Evolutionary conservation across 2,329 filamentous ascomycete genomes (phyloP).

Genomic region (Fusarium zealandicum): DNA sequence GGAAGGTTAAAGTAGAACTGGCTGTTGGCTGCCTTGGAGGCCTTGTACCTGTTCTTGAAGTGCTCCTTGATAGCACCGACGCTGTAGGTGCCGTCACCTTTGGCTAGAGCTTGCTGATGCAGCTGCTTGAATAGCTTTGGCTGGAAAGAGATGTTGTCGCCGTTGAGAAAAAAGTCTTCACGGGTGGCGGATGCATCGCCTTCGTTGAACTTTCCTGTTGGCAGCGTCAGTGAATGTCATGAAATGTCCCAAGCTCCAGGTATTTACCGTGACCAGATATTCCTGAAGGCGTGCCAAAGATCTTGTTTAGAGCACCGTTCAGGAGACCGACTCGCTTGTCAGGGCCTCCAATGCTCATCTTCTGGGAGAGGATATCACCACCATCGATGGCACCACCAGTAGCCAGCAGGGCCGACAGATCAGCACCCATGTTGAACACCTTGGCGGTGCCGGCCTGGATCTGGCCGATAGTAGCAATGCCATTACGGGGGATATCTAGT

Average conservation of each 20-base stretch:
- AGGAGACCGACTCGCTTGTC: constrained; percentile 13
- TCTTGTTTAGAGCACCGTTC: constrained; percentile 17
- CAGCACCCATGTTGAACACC: constrained; percentile 23
- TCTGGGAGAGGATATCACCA: constrained; percentile 21
- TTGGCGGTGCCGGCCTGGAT: constrained; percentile 21
- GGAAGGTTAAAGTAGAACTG: constrained; percentile 26
- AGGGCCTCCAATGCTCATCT: constrained; percentile 25
- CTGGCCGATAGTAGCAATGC: constrained; percentile 20
- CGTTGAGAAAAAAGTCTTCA: constrained; percentile 22
- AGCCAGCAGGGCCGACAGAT: constrained; percentile 14
- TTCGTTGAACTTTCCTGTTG: constrained; percentile 24
- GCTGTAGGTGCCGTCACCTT: constrained; percentile 22
- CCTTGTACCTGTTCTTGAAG: constrained; percentile 22
- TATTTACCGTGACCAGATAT: constrained; percentile 16
- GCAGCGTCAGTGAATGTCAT: background rate
- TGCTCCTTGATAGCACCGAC: constrained; percentile 24
- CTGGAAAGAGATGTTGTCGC: constrained; percentile 23
- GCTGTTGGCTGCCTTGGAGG: constrained; percentile 18
- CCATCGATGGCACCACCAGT: constrained; percentile 16
- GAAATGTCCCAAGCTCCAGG: rapidly evolving
- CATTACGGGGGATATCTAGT: constrained; percentile 21
- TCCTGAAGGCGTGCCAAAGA: constrained; percentile 24
- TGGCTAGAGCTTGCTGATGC: constrained; percentile 20
- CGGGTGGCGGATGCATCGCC: constrained; percentile 26
- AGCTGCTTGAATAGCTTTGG: constrained; percentile 16